phyloP scores from a whole-genome alignment of 2,329 filamentous ascomycete genomes.

The Hypomyces rosellus region DNA sequence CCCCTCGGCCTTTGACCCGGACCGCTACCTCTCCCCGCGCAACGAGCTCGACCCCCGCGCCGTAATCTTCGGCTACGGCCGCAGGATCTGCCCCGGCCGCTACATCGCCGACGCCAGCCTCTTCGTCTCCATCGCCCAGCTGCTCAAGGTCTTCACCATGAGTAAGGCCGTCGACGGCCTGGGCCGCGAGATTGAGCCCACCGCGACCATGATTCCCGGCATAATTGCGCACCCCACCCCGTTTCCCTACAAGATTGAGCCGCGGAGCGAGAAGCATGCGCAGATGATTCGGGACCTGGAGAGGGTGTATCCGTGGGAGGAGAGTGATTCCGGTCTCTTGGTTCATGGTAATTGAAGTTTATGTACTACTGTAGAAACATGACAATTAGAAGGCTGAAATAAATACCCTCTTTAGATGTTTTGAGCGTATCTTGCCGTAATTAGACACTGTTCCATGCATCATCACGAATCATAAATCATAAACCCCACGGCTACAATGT shows the following conservation, averaged over 20 bases:
- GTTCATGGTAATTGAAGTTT: no score
- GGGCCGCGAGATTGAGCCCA: slow-evolving; percentile 6
- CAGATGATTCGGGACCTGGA: no score
- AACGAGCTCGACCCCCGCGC: slow-evolving; percentile 11
- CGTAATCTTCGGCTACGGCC: slow-evolving; percentile 25
- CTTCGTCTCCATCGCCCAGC: slow-evolving; percentile 30
- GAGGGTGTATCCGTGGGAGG: no score
- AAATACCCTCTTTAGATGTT: no score
- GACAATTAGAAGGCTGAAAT: no score
- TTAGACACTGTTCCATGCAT: no score
- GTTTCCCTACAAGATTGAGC: slow-evolving; percentile 11
- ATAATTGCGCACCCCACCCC: not conserved
- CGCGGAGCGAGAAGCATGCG: slow-evolving; percentile 13
- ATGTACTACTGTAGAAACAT: no score
- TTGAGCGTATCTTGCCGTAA: no score
- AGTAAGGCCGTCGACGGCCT: slow-evolving; percentile 14
- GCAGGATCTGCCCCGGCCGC: slow-evolving; percentile 25
- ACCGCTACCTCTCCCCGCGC: slow-evolving; percentile 20
- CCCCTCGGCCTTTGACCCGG: slow-evolving; percentile 19
- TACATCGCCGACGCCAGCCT: slow-evolving; percentile 21
- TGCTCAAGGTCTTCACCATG: slow-evolving; percentile 39
- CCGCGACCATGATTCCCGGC: slow-evolving; percentile 5
- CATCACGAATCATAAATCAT: no score
- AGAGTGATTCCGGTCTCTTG: no score
- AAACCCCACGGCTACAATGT: no score